These are phyloP conservation scores for Ogataea nitratoaversa DNA, from an alignment of 805 yeast genomes.

Conservation along the genomic window DNA sequence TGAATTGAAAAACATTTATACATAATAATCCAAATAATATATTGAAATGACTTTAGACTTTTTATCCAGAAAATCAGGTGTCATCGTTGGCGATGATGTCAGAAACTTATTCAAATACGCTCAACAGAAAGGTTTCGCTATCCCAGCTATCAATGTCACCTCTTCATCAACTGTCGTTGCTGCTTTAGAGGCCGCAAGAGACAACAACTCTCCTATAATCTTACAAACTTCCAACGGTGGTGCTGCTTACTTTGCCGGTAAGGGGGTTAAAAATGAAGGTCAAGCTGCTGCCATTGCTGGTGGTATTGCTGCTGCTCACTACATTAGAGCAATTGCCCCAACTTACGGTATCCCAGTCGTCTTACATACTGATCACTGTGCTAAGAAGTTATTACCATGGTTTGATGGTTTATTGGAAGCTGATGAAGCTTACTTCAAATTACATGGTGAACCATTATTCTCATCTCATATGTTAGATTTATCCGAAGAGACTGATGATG, in stretches of 20 bases:
- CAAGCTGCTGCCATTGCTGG: slow-evolving; percentile 95
- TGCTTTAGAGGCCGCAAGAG: slow-evolving; percentile 96
- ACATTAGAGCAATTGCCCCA: slow-evolving; percentile 95
- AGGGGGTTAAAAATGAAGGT: slow-evolving; percentile 92
- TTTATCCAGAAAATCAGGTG: slow-evolving; percentile 90
- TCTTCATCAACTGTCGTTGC: slow-evolving; percentile 96
- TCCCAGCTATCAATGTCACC: slow-evolving; percentile 98
- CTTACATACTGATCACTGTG: slow-evolving; percentile 98
- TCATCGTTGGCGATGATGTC: slow-evolving; percentile 98
- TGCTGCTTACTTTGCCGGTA: slow-evolving; percentile 99
- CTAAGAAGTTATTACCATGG: slow-evolving; percentile 97
- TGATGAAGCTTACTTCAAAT: slow-evolving; percentile 86
- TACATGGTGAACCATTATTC: slow-evolving; percentile 91
- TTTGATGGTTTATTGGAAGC: slow-evolving; percentile 96
- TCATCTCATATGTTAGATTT: slow-evolving; percentile 99
- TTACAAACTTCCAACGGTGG: slow-evolving; percentile 98
- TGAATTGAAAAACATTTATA: not conserved
- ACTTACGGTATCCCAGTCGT: slow-evolving; percentile 94
- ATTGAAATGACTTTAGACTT: slow-evolving; percentile 47
- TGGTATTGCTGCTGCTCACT: slow-evolving; percentile 95
- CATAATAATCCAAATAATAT: not conserved
- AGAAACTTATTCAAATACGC: slow-evolving; percentile 83
- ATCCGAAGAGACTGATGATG: slow-evolving; percentile 94
- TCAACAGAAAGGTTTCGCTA: slow-evolving; percentile 88
- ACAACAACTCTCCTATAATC: slow-evolving; percentile 89